A percentile compares a stretch with the other conserved stretches of the same genome.
These are phyloP conservation scores for Hypericum perforatum DNA, from an alignment of 345 rosid genomes.

Conservation along the genomic window DNA sequence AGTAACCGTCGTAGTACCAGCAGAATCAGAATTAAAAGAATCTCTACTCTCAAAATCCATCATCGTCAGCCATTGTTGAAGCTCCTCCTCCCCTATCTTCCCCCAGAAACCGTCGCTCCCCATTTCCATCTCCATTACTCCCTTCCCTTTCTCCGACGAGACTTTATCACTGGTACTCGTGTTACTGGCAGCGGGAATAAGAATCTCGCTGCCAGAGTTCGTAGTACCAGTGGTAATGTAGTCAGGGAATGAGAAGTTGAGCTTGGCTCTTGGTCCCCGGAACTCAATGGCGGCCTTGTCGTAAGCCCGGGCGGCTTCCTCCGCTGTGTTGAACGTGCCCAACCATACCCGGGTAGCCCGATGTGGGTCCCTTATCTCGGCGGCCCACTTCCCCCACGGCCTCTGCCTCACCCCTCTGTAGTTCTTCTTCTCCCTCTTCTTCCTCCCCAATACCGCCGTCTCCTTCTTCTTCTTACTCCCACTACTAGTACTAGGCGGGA, in stretches of 20 bases:
- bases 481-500: conserved; percentile 35
- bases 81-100: conserved; percentile 27
- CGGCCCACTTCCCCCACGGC: conserved; percentile 98
- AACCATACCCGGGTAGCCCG: conserved; percentile 82
- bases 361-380: conserved; percentile 89
- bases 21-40: conserved; percentile 75
- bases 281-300: conserved; percentile 60
- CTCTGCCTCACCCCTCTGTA: conserved; percentile 96
- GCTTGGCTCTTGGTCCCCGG: conserved; percentile 39
- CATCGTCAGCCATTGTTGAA: conserved; percentile 41
- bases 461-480: conserved; percentile 5
- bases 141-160: background rate
- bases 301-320: conserved; percentile 89
- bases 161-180: background rate
- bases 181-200: too few relatives aligned
- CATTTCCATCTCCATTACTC: background rate
- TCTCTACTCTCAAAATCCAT: conserved; percentile 47
- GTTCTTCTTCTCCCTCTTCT: conserved; percentile 44
- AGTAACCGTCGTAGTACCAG: conserved; percentile 17
- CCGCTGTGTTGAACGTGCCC: conserved; percentile 81
- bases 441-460: background rate
- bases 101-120: conserved; percentile 24
- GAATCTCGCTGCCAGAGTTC: too few relatives aligned
- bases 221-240: background rate
- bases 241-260: conserved; percentile 52